phyloP scores from a whole-genome alignment of 345 rosid genomes.

The Eucalyptus pauciflora region DNA sequence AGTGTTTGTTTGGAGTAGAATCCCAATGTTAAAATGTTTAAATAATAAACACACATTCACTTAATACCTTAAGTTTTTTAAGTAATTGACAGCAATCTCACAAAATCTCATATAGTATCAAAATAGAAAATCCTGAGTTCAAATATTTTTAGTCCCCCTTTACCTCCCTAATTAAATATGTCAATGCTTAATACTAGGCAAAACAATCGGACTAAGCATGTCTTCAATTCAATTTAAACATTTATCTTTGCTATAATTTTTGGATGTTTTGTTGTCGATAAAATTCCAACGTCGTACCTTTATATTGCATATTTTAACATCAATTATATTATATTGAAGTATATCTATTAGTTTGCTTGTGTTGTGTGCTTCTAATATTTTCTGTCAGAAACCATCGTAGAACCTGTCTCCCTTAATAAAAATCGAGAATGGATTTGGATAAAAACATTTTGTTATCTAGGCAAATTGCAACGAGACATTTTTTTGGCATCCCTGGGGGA shows the following conservation, averaged over 20 bases:
- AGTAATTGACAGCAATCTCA: too few species aligned
- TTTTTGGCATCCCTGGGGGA: background rate
- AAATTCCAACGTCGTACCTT: background rate
- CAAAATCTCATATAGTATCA: too few species aligned
- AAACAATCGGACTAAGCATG: too few species aligned
- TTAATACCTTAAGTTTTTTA: too few species aligned
- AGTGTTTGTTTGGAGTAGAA: background rate
- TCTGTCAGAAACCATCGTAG: too few species aligned
- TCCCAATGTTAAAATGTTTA: too few species aligned
- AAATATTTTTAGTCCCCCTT: too few species aligned
- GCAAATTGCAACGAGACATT: background rate
- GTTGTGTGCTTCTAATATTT: background rate
- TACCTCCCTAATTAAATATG: too few species aligned
- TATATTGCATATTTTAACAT: background rate
- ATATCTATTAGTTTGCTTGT: background rate
- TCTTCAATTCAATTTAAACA: background rate
- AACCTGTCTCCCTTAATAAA: background rate
- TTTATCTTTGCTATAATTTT: background rate
- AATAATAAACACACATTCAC: too few species aligned
- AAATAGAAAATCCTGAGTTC: fast-evolving
- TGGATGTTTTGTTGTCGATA: background rate
- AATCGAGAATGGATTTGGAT: background rate
- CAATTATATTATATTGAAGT: background rate
- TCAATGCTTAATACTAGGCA: too few species aligned
- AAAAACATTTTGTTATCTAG: background rate